Evolutionary conservation across 2,329 filamentous ascomycete species (phyloP), one percentile per base, ranked within the genome.

Genomic region (Keithomyces neogunnii): DNA sequence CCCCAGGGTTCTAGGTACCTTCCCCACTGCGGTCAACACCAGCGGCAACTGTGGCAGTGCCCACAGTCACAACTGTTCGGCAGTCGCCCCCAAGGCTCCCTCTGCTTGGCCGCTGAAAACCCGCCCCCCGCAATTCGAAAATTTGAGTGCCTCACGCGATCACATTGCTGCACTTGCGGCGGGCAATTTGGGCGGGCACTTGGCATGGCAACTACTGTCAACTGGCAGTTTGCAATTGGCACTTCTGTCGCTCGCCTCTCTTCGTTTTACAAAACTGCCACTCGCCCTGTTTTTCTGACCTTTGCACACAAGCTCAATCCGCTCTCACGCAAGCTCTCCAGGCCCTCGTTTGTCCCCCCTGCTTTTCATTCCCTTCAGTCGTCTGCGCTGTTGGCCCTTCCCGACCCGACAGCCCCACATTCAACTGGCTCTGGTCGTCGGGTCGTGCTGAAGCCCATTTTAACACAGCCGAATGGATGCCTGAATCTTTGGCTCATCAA

Each of bases 111-210:
- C 39, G 6, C 39, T 26, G 31, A 46, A 46, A 8, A 33, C 9
- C 19, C 31, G 26, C 48, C 30, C 29, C 32, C 40, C 29, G 45
- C 45, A 42, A 36, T n/a, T 33, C 10, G 30, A 52, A 52, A 54
- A 50, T 45, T 32, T 33, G 36, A 47, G 46, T 51, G 49, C 50
- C 53, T 54, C 53, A 54, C 50, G 53, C 50, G 47, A 54, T 50
- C 53, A 51, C 26, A 19, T 19, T 19, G 19, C 19, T 19, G 19
- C 19, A 19, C 19, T 19, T 19, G 19, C 19, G 19, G 19, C 29
- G 30, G 19, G 26, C 9, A 9, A 30, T 31, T 11, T 48, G 31
- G n/a, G n/a, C 5, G 10, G 11, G 28, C 30, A 44, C 28, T 44
- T 48, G 19, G 19, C 48, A 44, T 40, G 19, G 19, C 19, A 19